Evolutionary conservation across 2,329 filamentous ascomycete species (phyloP), one percentile per base, ranked within the genome.

Genomic region (Exophiala bonariae): DNA sequence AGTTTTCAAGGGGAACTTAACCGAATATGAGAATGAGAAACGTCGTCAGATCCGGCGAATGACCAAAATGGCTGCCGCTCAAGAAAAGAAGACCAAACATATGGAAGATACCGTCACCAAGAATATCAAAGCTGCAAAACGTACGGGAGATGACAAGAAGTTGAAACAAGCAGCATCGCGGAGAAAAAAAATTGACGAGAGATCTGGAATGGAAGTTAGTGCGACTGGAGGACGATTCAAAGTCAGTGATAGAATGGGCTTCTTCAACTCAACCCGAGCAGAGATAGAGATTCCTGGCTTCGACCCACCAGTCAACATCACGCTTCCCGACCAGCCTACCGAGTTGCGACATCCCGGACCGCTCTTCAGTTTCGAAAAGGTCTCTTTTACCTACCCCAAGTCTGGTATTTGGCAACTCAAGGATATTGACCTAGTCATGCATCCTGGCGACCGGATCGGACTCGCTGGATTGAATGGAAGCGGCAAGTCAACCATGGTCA

Each of bases 111-210:
- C 83, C 0, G 89, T 95, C 41, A 76, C 79, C 16, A 80, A 84
- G 49, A 92, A 87, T 56, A 79, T 89, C 60, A 85, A 84, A 55
- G 80, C 85, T 16, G 89, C 87, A 5, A 87, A 85, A 63, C 82
- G 83, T 38, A 85, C 84, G 19, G 87, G 89, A 22, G 89, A 95
- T 60, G 85, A 90, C 58, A 92, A 92, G 63, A 91, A 90, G 63
- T 75, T 95, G 2, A 82, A 87, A n/a, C 87, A 91, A 71, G 89
- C 88, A 3, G 91, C 90, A 54, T 88, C 85, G 3, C 77, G 88
- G 1, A 87, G 91, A 69, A 92, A 90, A 73, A 91, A 89, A 63
- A 76, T 95, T 1, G 88, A 95, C 47, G 85, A 93, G 45, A 76
- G 88, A 4, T 87, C 83, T 81, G 89, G 89, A 0, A 66, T 95